Base-by-base conservation (phyloP, 2,329 filamentous ascomycete species). In the Hirsutella minnesotensis region DNA sequence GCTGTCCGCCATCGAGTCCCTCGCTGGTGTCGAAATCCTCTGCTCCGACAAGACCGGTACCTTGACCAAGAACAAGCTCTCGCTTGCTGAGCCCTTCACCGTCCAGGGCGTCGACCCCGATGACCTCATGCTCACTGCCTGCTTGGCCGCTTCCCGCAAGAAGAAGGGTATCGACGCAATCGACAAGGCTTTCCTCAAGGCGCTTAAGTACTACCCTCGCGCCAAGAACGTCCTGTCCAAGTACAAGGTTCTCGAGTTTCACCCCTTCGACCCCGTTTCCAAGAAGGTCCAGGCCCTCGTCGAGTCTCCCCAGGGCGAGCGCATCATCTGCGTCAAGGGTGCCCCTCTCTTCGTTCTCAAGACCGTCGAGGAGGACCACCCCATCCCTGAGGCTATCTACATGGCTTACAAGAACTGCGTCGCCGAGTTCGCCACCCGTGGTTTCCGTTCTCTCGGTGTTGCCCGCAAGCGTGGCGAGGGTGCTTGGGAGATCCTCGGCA, bases 11-110 rank as follows among this genome's bases (percentile, higher is more conserved):
- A 94, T 94, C 49, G 87, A 94, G 72, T 94, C 87, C 21, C 75
- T 94, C 50, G 87, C 87, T 59, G 87, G 87, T 72, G 88, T 94
- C 49, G 84, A 94, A 67, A 92, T 94, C 63, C 83, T 94, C 44
- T 94, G 87, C 74, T 90, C 87, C 42, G 87, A 94, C 76, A 94
- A 94, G 77, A 94, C 87, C 24, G 87, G 87, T 69, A 94, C 87
- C 46, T 68, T 94, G 60, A 94, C 87, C 60, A 92, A 90, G 75
- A 94, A 94, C 75, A 94, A 92, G 73, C 78, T 94, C 19, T 90
- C 86, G 50, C 74, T 94, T 38, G 74, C 84, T 41, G 87, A 94
- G 61, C 87, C 87, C 44, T 94, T 81, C 71, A 86, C 81, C 33
- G 83, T 92, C 48, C 72, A 76, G 47, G 87, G 87, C 57, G 83